phyloP scores from a whole-genome alignment of 2,329 filamentous ascomycete species.

The Gyromitra esculenta region DNA sequence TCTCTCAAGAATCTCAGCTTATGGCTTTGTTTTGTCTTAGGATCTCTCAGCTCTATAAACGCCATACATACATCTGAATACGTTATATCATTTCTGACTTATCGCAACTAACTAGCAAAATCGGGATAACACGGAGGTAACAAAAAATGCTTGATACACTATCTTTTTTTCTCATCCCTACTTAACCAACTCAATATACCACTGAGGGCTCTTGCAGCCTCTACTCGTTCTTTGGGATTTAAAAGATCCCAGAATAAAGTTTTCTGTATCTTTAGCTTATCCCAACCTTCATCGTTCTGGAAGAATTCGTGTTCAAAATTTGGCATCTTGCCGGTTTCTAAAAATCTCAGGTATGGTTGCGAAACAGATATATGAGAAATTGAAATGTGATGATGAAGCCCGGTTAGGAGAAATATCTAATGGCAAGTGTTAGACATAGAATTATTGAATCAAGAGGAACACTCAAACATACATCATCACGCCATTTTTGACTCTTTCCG shows the following conservation, averaged over 20 bases:
- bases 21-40: too few species aligned
- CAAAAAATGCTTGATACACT: constrained; percentile 11
- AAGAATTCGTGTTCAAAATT: constrained; percentile 54
- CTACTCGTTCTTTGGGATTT: constrained; percentile 54
- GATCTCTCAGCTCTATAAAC: not conserved
- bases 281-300: constrained; percentile 52
- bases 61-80: constrained; percentile 17
- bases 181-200: constrained; percentile 55
- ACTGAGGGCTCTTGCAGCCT: constrained; percentile 54
- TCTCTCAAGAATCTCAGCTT: too few species aligned
- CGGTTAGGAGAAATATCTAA: constrained; percentile 56
- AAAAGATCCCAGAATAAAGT: constrained; percentile 56
- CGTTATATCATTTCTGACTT: constrained; percentile 10
- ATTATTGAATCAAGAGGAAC: not conserved
- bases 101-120: constrained; percentile 13
- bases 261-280: constrained; percentile 55
- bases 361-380: constrained; percentile 56
- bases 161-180: constrained; percentile 51
- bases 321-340: constrained; percentile 56
- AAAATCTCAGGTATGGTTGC: constrained; percentile 56
- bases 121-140: constrained; percentile 1
- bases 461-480: constrained; percentile 52
- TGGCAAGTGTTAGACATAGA: constrained; percentile 19
- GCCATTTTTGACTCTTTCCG: constrained; percentile 48
- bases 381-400: constrained; percentile 56